phyloP scores from a whole-genome alignment of 129 eudicot species.

The Saussurea involucrata region DNA sequence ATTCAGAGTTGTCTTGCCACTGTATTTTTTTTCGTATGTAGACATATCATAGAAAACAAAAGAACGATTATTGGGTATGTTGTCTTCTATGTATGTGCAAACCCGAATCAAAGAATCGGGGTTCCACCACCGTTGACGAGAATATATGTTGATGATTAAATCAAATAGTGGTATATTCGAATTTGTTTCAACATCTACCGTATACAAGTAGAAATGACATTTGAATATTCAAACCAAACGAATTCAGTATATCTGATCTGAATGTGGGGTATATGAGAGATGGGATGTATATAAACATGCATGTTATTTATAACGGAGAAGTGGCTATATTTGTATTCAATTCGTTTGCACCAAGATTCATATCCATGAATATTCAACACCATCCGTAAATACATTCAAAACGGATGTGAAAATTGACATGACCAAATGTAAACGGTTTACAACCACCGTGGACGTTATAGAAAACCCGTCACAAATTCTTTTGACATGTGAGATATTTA shows the following conservation, averaged over 20 bases:
- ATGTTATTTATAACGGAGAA: not conserved
- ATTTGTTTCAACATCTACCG: not conserved
- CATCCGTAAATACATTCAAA: not conserved
- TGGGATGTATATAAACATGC: not conserved
- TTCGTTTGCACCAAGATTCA: not conserved
- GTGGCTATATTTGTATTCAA: not conserved
- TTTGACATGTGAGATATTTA: slow-evolving; percentile 14
- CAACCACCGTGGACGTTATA: not conserved
- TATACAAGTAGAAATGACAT: not conserved
- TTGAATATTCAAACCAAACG: not conserved
- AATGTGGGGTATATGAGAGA: not conserved
- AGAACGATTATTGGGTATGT: not conserved
- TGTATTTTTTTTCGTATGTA: no score
- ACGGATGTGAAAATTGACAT: not conserved
- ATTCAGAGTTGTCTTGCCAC: no score
- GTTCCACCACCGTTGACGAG: not conserved
- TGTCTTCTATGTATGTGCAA: not conserved
- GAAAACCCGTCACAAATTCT: not conserved
- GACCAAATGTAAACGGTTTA: not conserved
- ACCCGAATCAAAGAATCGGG: not conserved
- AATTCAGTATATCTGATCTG: not conserved
- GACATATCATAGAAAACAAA: not conserved
- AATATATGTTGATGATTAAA: not conserved
- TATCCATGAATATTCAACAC: not conserved
- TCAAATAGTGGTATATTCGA: no score